Conservation (phyloP, 345 rosid genomes). For the Gossypium anomalum region DNA sequence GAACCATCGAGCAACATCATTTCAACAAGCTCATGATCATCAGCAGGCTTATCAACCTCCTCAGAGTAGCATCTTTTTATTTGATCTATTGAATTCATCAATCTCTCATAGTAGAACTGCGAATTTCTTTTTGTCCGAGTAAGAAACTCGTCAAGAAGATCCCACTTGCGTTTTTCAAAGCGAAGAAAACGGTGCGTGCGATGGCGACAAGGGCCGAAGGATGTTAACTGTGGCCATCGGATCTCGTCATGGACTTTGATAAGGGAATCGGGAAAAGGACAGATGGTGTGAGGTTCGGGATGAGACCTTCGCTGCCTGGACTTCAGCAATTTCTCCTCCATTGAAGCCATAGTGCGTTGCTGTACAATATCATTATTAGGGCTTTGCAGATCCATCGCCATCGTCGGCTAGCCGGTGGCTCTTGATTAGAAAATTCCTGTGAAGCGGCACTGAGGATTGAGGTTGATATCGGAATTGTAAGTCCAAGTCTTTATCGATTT, state of each 20-base stretch:
- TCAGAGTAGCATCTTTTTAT: neutral
- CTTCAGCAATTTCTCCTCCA: neutral
- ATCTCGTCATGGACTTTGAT: neutral
- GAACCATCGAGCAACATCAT: neutral
- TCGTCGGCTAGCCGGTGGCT: neutral
- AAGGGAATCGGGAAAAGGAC: neutral
- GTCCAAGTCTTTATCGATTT: too few species aligned
- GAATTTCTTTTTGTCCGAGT: neutral
- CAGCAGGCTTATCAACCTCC: neutral
- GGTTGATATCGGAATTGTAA: too few species aligned
- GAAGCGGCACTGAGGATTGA: too few species aligned
- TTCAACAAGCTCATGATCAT: neutral
- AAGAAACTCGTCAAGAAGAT: neutral
- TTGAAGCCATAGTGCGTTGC: neutral
- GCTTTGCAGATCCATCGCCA: neutral
- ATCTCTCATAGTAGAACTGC: neutral
- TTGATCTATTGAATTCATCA: neutral
- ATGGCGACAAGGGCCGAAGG: neutral
- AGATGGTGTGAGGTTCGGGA: neutral
- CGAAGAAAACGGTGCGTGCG: neutral
- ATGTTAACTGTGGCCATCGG: conserved; percentile 2
- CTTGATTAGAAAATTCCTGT: neutral
- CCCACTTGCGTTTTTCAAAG: neutral
- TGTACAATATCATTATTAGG: neutral
- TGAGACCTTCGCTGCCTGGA: neutral